These are phyloP conservation scores for Talaromyces verruculosus DNA, from an alignment of 2,329 filamentous ascomycete genomes.

Conservation along the genomic window DNA sequence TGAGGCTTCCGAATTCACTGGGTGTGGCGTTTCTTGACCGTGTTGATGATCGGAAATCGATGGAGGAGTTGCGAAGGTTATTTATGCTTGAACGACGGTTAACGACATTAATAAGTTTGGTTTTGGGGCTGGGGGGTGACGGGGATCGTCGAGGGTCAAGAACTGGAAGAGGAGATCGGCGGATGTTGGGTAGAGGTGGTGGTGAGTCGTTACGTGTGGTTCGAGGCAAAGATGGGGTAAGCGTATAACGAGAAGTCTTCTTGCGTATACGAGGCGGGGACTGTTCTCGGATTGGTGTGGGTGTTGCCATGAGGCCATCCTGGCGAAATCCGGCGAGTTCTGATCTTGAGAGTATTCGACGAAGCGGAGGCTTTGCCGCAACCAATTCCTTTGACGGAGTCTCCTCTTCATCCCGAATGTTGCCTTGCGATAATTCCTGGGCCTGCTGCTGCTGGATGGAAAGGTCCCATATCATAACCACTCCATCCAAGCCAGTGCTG, in stretches of 20 bases:
- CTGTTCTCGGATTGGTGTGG: slow-evolving; percentile 45
- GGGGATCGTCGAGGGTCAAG: slow-evolving; percentile 36
- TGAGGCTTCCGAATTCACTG: slow-evolving; percentile 50
- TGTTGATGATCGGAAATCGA: slow-evolving; percentile 43
- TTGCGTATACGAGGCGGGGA: slow-evolving; percentile 56
- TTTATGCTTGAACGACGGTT: slow-evolving; percentile 32
- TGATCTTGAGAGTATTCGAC: slow-evolving; percentile 81
- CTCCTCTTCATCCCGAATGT: slow-evolving; percentile 38
- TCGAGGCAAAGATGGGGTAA: slow-evolving; percentile 41
- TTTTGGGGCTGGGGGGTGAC: slow-evolving; percentile 42
- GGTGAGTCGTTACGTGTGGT: slow-evolving; percentile 35
- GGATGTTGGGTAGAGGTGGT: slow-evolving; percentile 29
- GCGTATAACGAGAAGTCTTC: slow-evolving; percentile 54
- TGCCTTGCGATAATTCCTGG: slow-evolving; percentile 31
- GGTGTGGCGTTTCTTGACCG: slow-evolving; percentile 41
- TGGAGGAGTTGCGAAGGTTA: slow-evolving; percentile 49
- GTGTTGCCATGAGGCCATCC: slow-evolving; percentile 47
- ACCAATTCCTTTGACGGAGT: slow-evolving; percentile 50
- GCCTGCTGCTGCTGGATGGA: slow-evolving; percentile 36
- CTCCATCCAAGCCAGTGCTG: slow-evolving; percentile 75
- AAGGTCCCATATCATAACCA: slow-evolving; percentile 74
- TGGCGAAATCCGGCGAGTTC: slow-evolving; percentile 78
- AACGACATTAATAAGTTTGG: slow-evolving; percentile 32
- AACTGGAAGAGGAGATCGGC: slow-evolving; percentile 33
- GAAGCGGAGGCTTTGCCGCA: slow-evolving; percentile 68